phyloP scores from a whole-genome alignment of 169 alveolate genomes.

The Plasmodium cynomolgi region DNA sequence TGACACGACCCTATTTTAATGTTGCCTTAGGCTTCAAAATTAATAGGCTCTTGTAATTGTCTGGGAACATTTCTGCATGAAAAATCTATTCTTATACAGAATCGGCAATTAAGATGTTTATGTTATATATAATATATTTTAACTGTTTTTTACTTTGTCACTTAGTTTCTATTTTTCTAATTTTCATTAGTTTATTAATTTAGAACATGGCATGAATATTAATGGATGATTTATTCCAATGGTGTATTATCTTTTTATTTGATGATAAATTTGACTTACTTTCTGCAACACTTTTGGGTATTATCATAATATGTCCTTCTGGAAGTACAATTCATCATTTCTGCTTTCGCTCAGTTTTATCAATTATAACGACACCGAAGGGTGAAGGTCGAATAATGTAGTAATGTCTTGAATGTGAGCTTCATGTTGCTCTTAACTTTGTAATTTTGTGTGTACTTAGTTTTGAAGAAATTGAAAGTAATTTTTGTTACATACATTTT shows the following conservation, averaged over 20 bases:
- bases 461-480: neutral
- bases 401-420: neutral
- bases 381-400: neutral
- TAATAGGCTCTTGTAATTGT: neutral
- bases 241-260: neutral
- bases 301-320: neutral
- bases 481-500: neutral
- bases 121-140: no score
- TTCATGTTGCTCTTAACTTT: neutral
- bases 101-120: neutral
- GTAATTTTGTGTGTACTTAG: neutral
- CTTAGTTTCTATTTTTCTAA: neutral
- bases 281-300: neutral
- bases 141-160: neutral
- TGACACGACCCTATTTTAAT: neutral
- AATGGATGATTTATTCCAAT: neutral
- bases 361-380: neutral
- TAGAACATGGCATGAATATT: neutral
- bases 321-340: neutral
- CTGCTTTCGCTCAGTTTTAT: neutral
- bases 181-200: no score
- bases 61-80: neutral
- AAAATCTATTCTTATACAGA: neutral
- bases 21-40: neutral
- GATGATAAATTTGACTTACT: neutral